Base-by-base conservation (phyloP, 2,329 filamentous ascomycete genomes). In the Apiospora saccharicola region DNA sequence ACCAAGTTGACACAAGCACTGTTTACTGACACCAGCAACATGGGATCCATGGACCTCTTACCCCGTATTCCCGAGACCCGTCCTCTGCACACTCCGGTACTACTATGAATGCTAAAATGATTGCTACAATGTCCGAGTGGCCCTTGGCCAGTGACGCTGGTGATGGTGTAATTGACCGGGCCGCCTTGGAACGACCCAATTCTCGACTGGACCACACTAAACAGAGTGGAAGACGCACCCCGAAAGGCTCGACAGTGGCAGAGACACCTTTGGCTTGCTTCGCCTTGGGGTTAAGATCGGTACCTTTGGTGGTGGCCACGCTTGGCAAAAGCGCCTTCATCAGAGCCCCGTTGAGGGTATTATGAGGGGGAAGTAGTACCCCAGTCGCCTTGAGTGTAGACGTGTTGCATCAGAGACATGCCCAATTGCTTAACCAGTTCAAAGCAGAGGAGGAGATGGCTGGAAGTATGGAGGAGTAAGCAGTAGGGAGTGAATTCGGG, bases 301-400 rank as follows among this genome's bases (percentile, higher is more conserved):
- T 30, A 30, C 26, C 26, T 2, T 30, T 30, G 26, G 26, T 30
- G 26, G 4, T 30, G 26, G 26, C 26, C 5, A 94, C 92, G 68
- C 86, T 99, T 68, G 95, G 95, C 76, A 97, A 98, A 84, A 94
- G 94, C 78, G 96, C 96, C 7, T 99, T 99, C 84, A 96, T 98
- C 85, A 89, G 96, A 77, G 96, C 1, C 95, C 96, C 0, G 95
- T 98, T 41, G 95, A 98, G 83, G 92, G 94, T 74, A 97, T 98
- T 81, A 94, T 99, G 94, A 89, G 96, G 82, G 90, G 96, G 79
- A 94, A 89, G 67, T 87, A 87, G 79, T 92, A 92, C 76, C 2
- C 26, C 26, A 30, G 26, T 30, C 26, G 26, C 26, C 26, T 30
- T 2, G 26, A 30, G 26, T 30, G 26, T 30, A 30, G 26, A 30